Conservation (phyloP, 2,329 filamentous ascomycete species). For the Didymella exigua region DNA sequence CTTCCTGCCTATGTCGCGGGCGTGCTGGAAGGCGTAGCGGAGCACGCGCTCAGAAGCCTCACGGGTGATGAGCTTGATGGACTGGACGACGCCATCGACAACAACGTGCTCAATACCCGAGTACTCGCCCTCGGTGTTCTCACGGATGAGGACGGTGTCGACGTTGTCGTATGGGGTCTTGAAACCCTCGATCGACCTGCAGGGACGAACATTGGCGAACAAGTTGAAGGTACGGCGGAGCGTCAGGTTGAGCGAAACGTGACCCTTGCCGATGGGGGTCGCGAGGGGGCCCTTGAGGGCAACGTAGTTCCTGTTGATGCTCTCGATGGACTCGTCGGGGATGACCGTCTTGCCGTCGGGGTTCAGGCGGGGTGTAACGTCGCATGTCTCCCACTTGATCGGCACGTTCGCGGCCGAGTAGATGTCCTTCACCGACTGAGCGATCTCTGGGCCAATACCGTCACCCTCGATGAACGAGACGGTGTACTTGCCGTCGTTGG, state of each 20-base stretch:
- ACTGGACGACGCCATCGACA: conserved; percentile 96
- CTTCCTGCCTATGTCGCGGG: conserved; percentile 86
- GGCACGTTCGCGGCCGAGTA: conserved; percentile 95
- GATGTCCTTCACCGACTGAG: conserved; percentile 98
- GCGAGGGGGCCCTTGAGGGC: conserved; percentile 98
- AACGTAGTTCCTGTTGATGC: conserved; percentile 93
- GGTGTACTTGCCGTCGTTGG: conserved; percentile 88
- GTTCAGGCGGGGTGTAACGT: conserved; percentile 91
- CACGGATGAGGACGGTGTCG: conserved; percentile 95
- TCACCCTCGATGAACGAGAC: conserved; percentile 99
- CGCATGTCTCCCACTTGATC: conserved; percentile 95
- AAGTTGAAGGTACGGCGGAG: conserved; percentile 99
- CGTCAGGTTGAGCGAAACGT: conserved; percentile 98
- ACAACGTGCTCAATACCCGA: conserved; percentile 98
- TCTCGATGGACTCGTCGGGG: conserved; percentile 88
- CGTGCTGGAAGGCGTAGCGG: conserved; percentile 98
- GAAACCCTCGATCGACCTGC: conserved; percentile 94
- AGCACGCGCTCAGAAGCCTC: conserved; percentile 95
- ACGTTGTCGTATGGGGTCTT: conserved; percentile 98
- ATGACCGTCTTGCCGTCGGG: conserved; percentile 96
- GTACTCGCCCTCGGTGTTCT: conserved; percentile 99
- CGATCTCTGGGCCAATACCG: conserved; percentile 97
- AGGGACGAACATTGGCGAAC: conserved; percentile 98
- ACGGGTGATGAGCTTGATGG: conserved; percentile 98
- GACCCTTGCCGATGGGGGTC: conserved; percentile 97